Base-by-base conservation (phyloP, 495 filamentous ascomycete species). In the Penicillium crystallinum region DNA sequence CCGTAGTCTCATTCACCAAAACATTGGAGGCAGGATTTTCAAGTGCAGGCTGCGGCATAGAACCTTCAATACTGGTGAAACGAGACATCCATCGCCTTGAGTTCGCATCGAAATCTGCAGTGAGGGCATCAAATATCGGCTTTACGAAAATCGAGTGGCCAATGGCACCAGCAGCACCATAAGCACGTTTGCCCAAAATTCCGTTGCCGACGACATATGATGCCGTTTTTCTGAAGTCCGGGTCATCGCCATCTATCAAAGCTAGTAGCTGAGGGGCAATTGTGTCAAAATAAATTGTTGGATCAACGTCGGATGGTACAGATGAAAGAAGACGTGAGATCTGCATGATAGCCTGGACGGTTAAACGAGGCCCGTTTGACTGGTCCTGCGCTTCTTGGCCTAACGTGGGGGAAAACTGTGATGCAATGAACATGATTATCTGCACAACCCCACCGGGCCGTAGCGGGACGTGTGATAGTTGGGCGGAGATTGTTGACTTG, bases 131-230 rank as follows among this genome's bases (percentile, higher is more conserved):
- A 31, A 89, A 73, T 40, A 89, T 69, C 0, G 87, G 88, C 54
- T 82, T 76, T 0, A 83, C 78, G 45, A 91, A 85, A 6, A 80
- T 76, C 19, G 75, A 81, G 80, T 87, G 89, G 0, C 88, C 89
- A 30, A 83, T 72, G 0, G 81, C 80, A 14, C 82, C 85, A 33
- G 83, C 83, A 21, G 84, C 85, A 6, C 89, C 88, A 58, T 78
- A 81, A 22, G 76, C 66, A 44, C 80, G 83, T 48, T 82, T 82
- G 0, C 83, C 81, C 41, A 93, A 62, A 17, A 91, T 83, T 1
- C 87, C 86, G 58, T 82, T 85, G 0, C 85, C 87, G 47, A 91
- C 85, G 37, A 88, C 78, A 61, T 89, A 89, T 0, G 85, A 80
- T 4, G 83, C 85, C 6, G 79, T 83, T 55, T 77, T 85, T 49